These are phyloP conservation scores for Myriosclerotinia curreyana DNA, from an alignment of 2,329 filamentous ascomycete genomes.

Conservation along the genomic window DNA sequence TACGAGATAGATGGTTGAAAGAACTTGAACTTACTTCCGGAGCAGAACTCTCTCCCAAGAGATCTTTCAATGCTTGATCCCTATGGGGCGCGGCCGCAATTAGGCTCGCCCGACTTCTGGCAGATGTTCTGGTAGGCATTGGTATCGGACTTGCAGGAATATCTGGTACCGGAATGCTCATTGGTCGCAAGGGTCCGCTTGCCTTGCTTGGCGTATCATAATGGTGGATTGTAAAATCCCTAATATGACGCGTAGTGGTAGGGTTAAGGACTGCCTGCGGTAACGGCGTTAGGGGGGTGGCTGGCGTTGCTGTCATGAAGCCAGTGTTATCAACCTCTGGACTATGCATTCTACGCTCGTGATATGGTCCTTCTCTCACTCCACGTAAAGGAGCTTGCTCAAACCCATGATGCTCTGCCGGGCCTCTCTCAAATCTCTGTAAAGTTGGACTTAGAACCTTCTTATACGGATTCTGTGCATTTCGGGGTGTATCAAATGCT, in stretches of 20 bases:
- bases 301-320: neutral
- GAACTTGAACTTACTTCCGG: slow-evolving; percentile 4
- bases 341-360: neutral
- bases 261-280: neutral
- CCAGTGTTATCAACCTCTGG: neutral
- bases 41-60: slow-evolving; percentile 1
- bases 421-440: neutral
- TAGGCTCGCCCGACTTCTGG: slow-evolving; percentile 6
- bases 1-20: neutral
- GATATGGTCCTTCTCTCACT: neutral
- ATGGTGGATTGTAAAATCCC: neutral
- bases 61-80: neutral
- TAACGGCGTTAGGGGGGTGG: neutral
- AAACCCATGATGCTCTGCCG: neutral
- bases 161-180: too few relatives aligned
- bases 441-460: neutral
- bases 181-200: neutral
- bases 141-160: neutral
- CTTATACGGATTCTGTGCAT: neutral
- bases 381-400: neutral
- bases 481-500: neutral
- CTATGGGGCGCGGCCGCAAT: slow-evolving; percentile 1
- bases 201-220: neutral
- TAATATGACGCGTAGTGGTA: neutral
- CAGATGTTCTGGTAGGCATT: neutral